These are phyloP conservation scores for Colletotrichum kahawae DNA, from an alignment of 2,329 filamentous ascomycete genomes.

Conservation along the genomic window DNA sequence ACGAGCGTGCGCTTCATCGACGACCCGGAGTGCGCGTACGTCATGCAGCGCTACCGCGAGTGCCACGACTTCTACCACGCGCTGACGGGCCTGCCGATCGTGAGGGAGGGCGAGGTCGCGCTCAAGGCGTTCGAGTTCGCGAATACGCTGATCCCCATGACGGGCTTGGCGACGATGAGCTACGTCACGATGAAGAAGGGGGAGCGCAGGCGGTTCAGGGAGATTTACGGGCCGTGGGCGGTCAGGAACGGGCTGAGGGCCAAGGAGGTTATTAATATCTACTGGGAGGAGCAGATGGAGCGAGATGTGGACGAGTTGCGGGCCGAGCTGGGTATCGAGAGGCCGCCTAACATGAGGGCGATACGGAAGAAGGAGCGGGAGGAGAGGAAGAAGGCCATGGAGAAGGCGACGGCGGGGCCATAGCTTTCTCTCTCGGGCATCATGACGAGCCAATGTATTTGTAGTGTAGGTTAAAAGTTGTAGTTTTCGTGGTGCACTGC, in stretches of 20 bases:
- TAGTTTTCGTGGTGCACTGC: background rate
- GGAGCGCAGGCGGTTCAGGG: conserved; percentile 77
- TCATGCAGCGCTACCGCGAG: conserved; percentile 97
- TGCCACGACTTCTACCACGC: conserved; percentile 99
- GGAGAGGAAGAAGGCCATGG: conserved; percentile 70
- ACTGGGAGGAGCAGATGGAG: conserved; percentile 95
- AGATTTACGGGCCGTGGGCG: conserved; percentile 88
- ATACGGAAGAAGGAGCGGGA: conserved; percentile 75
- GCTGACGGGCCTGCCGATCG: conserved; percentile 85
- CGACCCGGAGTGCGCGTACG: conserved; percentile 94
- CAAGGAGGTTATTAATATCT: conserved; percentile 90
- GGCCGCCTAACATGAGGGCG: conserved; percentile 82
- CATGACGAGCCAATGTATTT: background rate
- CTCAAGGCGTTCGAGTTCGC: conserved; percentile 97
- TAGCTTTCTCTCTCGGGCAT: background rate
- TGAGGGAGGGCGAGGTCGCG: conserved; percentile 96
- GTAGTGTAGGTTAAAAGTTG: conserved; percentile 8
- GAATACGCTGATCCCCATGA: conserved; percentile 95
- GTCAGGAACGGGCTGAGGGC: conserved; percentile 78
- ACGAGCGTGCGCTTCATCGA: conserved; percentile 87
- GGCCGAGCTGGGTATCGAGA: conserved; percentile 79
- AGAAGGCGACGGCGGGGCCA: conserved; percentile 25
- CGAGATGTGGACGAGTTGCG: conserved; percentile 81
- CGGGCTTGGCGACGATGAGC: conserved; percentile 82
- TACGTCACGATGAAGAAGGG: conserved; percentile 85